A percentile compares a stretch with the other conserved stretches of the same genome.
Evolutionary conservation across 495 filamentous ascomycete species (phyloP).

Genomic region (Trichoderma erinaceum): DNA sequence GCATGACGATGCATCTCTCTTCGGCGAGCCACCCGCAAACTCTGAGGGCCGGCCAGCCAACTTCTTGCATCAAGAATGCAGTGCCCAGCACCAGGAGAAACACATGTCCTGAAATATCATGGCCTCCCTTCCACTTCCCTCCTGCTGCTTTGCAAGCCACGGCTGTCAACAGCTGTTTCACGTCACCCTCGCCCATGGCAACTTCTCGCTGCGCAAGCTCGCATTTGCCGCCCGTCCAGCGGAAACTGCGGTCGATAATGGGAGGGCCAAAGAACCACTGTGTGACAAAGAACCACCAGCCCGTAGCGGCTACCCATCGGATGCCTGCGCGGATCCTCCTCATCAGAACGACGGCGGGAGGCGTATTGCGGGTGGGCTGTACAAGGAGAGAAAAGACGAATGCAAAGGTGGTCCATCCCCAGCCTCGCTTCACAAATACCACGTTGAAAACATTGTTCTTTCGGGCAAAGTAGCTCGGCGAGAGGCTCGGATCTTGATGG

Average conservation of each 20-base stretch:
- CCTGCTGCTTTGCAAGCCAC: constrained; percentile 77
- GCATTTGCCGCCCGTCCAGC: constrained; percentile 76
- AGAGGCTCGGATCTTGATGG: constrained; percentile 39
- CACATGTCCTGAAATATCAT: constrained; percentile 93
- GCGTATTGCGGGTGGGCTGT: constrained; percentile 43
- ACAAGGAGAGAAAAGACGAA: constrained; percentile 55
- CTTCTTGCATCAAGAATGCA: constrained; percentile 72
- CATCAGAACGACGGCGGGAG: constrained; percentile 23
- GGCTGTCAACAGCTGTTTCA: constrained; percentile 56
- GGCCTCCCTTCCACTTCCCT: constrained; percentile 79
- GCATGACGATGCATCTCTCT: constrained; percentile 53
- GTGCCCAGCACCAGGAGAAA: constrained; percentile 84
- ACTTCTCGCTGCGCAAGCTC: constrained; percentile 39
- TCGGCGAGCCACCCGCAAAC: constrained; percentile 34
- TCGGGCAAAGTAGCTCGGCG: constrained; percentile 84
- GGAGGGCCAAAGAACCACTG: constrained; percentile 95
- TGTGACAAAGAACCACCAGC: constrained; percentile 72
- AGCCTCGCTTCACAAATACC: constrained; percentile 90
- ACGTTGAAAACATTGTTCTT: constrained; percentile 88
- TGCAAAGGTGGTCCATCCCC: constrained; percentile 77
- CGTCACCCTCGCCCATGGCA: constrained; percentile 22
- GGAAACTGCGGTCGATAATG: constrained; percentile 80
- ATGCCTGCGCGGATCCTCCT: constrained; percentile 46
- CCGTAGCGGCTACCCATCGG: constrained; percentile 65
- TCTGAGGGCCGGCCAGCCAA: constrained; percentile 53